Evolutionary conservation across 257 asterid species (phyloP), one percentile per base, ranked within the genome.

Genomic region (Fraxinus americana): DNA sequence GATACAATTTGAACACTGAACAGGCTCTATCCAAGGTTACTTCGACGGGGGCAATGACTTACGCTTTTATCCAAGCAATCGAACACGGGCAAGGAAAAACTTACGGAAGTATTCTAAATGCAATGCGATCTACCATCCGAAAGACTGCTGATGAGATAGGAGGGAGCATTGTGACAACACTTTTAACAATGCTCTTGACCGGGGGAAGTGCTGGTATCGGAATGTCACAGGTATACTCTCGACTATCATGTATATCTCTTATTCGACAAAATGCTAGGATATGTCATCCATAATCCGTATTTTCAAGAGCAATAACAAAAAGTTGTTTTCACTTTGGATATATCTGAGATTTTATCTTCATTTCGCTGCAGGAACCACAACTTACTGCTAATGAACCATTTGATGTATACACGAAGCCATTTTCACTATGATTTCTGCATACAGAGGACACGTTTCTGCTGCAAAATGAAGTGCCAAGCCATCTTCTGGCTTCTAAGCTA

Each of bases 31-130:
- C 99, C 39, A 90, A 91, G 88, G 97, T 92, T 81, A 90, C 97
- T 71, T 88, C 97, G 14, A 93, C 99, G 0, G 98, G 99, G 4
- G 99, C 97, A 43, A 96, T 96, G 99, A 96, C 99, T 45, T 96
- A 36, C 85, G 89, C 98, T 1, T 91, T 96, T 85, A 96, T 96
- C 86, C 96, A 96, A 89, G 97, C 98, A 59, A 82, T 96, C 11
- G 99, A 96, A 78, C 90, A 74, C 0, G 95, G 94, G 43, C 86
- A 89, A 45, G 96, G 90, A 81, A 74, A 85, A 71, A 96, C 99
- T 0, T 96, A 96, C 3, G 99, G 99, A 83, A 88, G 92, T 77
- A 86, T 96, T 10, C 75, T 96, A 74, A 93, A 65, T 52, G 90
- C 96, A 32, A 96, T 93, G 97, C 87, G 97, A 81, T 84, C 97